Evolutionary conservation across 2,329 filamentous ascomycete species (phyloP), one percentile per base, ranked within the genome.

Genomic region (Erysiphe pisi): DNA sequence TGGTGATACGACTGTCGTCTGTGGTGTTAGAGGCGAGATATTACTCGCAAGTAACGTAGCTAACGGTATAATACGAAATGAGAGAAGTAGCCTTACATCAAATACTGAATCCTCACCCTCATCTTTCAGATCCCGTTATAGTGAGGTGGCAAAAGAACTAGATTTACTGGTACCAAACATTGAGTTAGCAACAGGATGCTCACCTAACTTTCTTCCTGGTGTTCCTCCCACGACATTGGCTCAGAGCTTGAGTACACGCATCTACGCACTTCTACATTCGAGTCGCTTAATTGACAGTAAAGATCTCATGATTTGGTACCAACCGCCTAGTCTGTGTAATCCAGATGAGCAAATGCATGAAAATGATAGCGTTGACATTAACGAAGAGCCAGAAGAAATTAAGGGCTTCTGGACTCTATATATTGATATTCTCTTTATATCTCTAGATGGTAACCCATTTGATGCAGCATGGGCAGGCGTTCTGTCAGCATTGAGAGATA

Each of bases 321-420:
- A 85, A 58, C 85, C 25, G 82, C 84, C 47, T 84, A 84, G 84
- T 25, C 83, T 85, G 40, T 22, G 16, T 40, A 84, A 83, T 22
- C 84, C 85, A 22, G 85, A 86, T 31, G 84, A 85, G 4, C 82
- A 80, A 22, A 84, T 82, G 68, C 83, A 84, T 16, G 82, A 82
- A 9, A 82, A 82, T n/a, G 80, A 78, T 28, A 80, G 80, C 14
- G 80, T 81, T 12, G 80, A 81, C 4, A 9, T 40, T 40, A 40
- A 40, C 36, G 79, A 81, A 11, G 80, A 79, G 28, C 77, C 78
- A 4, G 82, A 82, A 11, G 86, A 89, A 78, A 83, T 94, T 16
- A 94, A 92, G 82, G 95, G 91, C 0, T 98, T 96, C 83, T 99
- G 94, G 95, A 90, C 92, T 14, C 88, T 99, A 28, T 97, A 97